A percentile compares a stretch with the other conserved stretches of the same genome.
Evolutionary conservation across 2,329 filamentous ascomycete genomes (phyloP).

Genomic region (Aspergillus carbonarius): DNA sequence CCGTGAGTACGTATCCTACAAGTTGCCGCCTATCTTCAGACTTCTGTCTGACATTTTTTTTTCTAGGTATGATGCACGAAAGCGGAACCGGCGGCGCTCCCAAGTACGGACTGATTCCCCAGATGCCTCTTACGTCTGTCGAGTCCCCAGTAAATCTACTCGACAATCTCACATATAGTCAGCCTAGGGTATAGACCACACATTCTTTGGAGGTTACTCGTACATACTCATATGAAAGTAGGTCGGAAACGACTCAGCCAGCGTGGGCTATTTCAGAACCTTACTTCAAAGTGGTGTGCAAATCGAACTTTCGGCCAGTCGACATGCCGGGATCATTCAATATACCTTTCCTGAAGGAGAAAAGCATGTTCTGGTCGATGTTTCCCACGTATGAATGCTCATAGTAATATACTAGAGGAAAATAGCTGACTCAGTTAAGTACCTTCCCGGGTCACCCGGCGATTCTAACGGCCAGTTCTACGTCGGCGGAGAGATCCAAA

Average conservation of each 20-base stretch:
- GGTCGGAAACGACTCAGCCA: conserved; percentile 53
- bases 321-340: conserved; percentile 63
- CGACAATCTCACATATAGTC: conserved; percentile 48
- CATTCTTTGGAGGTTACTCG: not conserved
- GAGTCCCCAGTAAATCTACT: conserved; percentile 40
- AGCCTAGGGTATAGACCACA: conserved; percentile 53
- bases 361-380: conserved; percentile 63
- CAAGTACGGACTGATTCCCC: conserved; percentile 40
- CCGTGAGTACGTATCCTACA: conserved; percentile 37
- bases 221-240: conserved; percentile 6
- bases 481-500: conserved; percentile 42
- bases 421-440: conserved; percentile 35
- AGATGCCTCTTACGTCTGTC: conserved; percentile 39
- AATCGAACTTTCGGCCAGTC: conserved; percentile 64
- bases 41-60: not conserved
- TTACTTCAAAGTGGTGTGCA: conserved; percentile 57
- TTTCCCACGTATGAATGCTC: conserved; percentile 44
- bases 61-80: conserved; percentile 46
- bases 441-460: conserved; percentile 46
- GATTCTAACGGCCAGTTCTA: conserved; percentile 44
- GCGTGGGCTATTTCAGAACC: conserved; percentile 64
- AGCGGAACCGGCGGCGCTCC: conserved; percentile 48
- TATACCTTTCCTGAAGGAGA: conserved; percentile 59
- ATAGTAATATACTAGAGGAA: not conserved
- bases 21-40: not conserved